These are phyloP conservation scores for Saturnispora hagleri DNA, from an alignment of 805 yeast species.

Conservation along the genomic window DNA sequence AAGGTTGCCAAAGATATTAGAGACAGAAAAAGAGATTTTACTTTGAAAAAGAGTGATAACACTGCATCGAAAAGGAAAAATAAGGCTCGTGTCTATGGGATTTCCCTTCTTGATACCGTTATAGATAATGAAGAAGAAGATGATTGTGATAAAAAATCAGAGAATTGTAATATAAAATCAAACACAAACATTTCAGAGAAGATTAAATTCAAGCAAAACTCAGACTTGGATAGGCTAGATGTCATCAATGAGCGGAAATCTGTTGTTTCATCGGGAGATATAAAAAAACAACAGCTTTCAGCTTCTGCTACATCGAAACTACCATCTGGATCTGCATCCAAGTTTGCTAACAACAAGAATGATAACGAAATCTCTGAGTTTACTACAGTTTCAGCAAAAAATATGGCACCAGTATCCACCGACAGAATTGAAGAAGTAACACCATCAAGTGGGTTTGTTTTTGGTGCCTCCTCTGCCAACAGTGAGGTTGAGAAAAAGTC, in stretches of 20 bases:
- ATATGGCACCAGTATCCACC: not conserved
- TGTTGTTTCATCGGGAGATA: not conserved
- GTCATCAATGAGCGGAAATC: conserved; percentile 12
- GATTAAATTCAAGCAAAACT: conserved; percentile 18
- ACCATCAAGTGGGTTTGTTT: conserved; percentile 10
- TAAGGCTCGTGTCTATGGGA: conserved; percentile 19
- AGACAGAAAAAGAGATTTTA: conserved; percentile 7
- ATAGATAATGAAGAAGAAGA: conserved; percentile 17
- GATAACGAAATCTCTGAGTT: not conserved
- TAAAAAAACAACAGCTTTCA: not conserved
- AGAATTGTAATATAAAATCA: conserved; percentile 1
- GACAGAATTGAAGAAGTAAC: not conserved
- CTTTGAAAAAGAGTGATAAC: not conserved
- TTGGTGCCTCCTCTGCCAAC: conserved; percentile 7
- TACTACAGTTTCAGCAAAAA: not conserved
- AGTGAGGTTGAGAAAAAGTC: not conserved
- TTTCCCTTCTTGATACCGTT: conserved; percentile 12
- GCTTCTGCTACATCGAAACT: not conserved
- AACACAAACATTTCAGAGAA: conserved; percentile 15
- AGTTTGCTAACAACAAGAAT: not conserved
- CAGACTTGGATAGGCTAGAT: conserved; percentile 9
- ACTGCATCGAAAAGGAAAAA: conserved; percentile 20
- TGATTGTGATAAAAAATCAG: conserved; percentile 4
- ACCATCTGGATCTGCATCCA: not conserved
- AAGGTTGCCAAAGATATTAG: conserved; percentile 6